Evolutionary conservation across 75 land plant genomes (phyloP).

Genomic region (Pseudotsuga menziesii): DNA sequence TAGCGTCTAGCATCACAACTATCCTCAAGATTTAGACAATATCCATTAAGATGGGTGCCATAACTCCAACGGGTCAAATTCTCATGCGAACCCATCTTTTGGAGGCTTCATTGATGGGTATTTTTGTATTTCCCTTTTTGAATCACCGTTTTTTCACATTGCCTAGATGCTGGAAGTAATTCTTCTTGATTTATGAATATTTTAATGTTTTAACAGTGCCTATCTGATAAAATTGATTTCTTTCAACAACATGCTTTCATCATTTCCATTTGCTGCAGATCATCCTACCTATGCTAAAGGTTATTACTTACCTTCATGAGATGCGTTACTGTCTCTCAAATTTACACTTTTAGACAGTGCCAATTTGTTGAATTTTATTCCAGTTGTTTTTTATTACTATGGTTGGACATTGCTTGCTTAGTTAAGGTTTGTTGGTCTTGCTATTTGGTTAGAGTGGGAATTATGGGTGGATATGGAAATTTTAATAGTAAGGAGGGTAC

Average conservation of each 20-base stretch:
- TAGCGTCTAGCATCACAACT: slow-evolving; percentile 32
- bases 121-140: background rate
- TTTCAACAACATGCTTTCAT: no score
- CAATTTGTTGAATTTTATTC: background rate
- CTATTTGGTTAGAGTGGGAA: background rate
- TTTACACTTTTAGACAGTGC: background rate
- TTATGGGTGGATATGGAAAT: background rate
- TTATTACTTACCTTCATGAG: no score
- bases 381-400: background rate
- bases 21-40: slow-evolving; percentile 29
- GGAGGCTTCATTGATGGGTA: slow-evolving; percentile 66
- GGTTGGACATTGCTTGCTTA: background rate
- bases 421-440: background rate
- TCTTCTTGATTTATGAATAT: background rate
- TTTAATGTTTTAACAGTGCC: background rate
- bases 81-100: slow-evolving; percentile 40
- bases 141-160: background rate
- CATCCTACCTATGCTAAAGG: background rate
- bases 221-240: background rate
- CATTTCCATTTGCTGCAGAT: background rate
- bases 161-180: background rate
- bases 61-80: slow-evolving; percentile 57
- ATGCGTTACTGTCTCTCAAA: no score
- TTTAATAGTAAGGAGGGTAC: background rate
- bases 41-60: slow-evolving; percentile 23